Evolutionary conservation across 768 basidiomycete genomes (phyloP), one percentile per base, ranked within the genome.

Genomic region (Phylloporus scabripes): DNA sequence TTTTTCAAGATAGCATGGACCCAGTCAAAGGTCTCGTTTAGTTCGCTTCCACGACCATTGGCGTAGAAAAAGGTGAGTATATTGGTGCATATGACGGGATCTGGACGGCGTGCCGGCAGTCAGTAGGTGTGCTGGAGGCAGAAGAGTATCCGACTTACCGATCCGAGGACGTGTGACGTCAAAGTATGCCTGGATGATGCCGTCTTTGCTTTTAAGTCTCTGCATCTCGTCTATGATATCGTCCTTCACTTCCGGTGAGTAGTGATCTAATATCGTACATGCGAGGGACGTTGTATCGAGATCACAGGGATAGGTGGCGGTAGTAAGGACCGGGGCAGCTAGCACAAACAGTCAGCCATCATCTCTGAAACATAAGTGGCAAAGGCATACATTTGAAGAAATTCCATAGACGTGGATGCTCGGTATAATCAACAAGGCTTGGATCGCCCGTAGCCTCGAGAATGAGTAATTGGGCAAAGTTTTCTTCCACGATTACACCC

Each of bases 221-320:
- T 52, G 26, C n/a, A 54, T 60, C 23, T 60, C 55, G 8, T 61
- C 8, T 55, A 61, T 61, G 43, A 61, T 61, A 18, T 51, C 55
- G 33, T 61, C 48, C 37, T 60, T 60, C 14, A 46, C 52, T 23
- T 48, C 59, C 0, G 4, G 32, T 14, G 50, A 55, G 1, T 52
- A 15, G 15, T 59, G 46, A 18, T 47, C 45, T 1, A 50, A 59
- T 29, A 59, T 53, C 9, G 41, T 55, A 21, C 60, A 60, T 3
- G 59, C 51, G 2, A 60, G 28, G 3, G 59, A 58, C 1, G 56
- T 60, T 1, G 56, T 56, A 12, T 61, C 60, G n/a, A 59, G 43
- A n/a, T 61, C 60, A 23, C n/a, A 45, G 4, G 59, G 60, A 36
- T 20, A 60, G 8, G 37, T 34, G 5, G 41, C 41, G 2, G 59